phyloP scores from a whole-genome alignment of 257 asterid genomes.

The Solanum etuberosum region DNA sequence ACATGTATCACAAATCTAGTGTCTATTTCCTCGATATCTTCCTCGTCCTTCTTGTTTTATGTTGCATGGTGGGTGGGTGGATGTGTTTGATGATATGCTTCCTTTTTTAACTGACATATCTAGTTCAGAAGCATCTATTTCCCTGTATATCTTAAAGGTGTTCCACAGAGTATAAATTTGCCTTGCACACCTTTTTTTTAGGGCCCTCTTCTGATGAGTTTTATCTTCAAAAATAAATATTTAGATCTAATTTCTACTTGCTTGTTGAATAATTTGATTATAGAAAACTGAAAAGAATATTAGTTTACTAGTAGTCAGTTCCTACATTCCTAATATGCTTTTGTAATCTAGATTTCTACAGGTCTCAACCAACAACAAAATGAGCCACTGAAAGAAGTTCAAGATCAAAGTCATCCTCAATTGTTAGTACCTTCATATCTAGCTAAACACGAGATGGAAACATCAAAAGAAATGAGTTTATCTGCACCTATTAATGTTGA shows the following conservation, averaged over 20 bases:
- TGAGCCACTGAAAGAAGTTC: constrained; percentile 27
- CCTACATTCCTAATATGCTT: constrained; percentile 9
- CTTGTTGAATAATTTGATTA: not conserved
- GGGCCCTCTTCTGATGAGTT: not conserved
- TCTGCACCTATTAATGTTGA: constrained; percentile 26
- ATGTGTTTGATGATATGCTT: not conserved
- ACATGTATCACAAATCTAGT: not conserved
- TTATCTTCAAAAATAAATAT: not conserved
- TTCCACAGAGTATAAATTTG: not conserved
- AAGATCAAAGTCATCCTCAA: constrained; percentile 43
- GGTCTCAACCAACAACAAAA: constrained; percentile 37
- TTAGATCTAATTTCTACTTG: not conserved
- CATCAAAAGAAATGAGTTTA: constrained; percentile 7
- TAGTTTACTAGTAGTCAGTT: not conserved
- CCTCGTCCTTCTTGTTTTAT: not conserved
- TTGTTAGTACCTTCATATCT: constrained; percentile 28
- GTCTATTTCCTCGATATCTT: not conserved
- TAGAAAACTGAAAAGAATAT: not conserved
- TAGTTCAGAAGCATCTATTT: not conserved
- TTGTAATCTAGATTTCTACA: constrained; percentile 34
- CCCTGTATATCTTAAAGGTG: not conserved
- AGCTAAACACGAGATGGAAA: constrained; percentile 15
- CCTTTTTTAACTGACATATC: not conserved
- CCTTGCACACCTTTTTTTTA: not conserved
- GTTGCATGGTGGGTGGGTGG: not conserved